A percentile compares a stretch with the other conserved stretches of the same genome.
phyloP scores from a whole-genome alignment of 371 early-diverging fungal species.

The Lichtheimia ornata region DNA sequence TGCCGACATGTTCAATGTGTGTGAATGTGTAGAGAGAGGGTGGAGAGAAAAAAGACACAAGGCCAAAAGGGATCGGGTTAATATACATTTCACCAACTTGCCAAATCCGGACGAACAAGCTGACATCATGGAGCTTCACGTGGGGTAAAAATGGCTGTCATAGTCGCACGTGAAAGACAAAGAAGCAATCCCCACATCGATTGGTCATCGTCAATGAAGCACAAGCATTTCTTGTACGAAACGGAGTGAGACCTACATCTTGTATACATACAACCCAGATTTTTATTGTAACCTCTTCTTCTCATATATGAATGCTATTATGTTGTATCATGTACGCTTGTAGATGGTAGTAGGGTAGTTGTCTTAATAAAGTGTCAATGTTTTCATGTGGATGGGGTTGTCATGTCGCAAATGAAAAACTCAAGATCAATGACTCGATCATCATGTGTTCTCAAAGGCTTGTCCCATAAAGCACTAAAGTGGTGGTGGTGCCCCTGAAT shows the following conservation, averaged over 20 bases:
- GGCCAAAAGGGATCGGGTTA: neutral
- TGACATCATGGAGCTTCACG: slow-evolving; percentile 5
- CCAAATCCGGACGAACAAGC: slow-evolving; percentile 1
- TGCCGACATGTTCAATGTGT: slow-evolving; percentile 8
- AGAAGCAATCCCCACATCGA: neutral
- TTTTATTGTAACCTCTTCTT: neutral
- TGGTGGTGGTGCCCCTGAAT: no score
- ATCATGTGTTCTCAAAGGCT: no score
- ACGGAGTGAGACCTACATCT: neutral
- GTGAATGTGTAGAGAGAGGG: neutral
- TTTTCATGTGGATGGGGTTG: neutral
- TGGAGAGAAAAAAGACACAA: neutral
- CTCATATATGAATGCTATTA: neutral
- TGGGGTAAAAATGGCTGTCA: slow-evolving; percentile 1
- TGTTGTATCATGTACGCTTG: no score
- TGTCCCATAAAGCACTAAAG: no score
- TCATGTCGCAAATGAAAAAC: no score
- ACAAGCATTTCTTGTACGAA: neutral
- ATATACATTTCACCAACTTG: slow-evolving; percentile 1
- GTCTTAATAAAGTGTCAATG: no score
- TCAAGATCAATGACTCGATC: no score
- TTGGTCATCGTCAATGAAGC: slow-evolving; percentile 1
- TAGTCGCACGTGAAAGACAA: neutral
- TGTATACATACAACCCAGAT: neutral
- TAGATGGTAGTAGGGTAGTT: neutral